These are phyloP conservation scores for Elsinoe arachidis DNA, from an alignment of 2,329 filamentous ascomycete genomes.

Conservation along the genomic window DNA sequence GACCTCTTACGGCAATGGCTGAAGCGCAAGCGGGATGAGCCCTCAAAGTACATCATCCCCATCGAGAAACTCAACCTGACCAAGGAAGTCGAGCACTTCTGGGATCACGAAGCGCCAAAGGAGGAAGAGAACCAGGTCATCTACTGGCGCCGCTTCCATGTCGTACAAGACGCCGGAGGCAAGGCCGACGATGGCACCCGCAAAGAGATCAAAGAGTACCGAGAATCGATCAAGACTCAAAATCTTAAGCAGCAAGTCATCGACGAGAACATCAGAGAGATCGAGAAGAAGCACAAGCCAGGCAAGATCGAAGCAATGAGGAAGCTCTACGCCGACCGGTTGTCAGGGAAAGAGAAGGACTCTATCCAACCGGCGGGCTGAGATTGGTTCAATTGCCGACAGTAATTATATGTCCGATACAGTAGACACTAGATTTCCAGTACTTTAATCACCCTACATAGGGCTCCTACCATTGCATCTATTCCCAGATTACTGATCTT, in stretches of 20 bases:
- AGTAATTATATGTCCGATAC: not conserved
- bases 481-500: not conserved
- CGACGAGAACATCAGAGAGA: slow-evolving; percentile 11
- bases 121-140: slow-evolving; percentile 23
- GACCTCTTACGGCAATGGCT: not conserved
- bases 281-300: slow-evolving; percentile 3
- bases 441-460: no score
- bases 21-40: not conserved
- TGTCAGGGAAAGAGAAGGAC: not conserved
- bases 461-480: not conserved
- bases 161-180: slow-evolving; percentile 20
- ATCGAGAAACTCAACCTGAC: not conserved
- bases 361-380: not conserved
- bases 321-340: slow-evolving; percentile 1
- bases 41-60: not conserved
- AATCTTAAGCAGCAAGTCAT: slow-evolving; percentile 20
- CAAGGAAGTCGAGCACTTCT: not conserved
- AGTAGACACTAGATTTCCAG: no score
- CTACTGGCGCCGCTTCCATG: slow-evolving; percentile 22
- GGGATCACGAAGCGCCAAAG: slow-evolving; percentile 17
- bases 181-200: slow-evolving; percentile 15
- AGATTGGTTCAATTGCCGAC: no score
- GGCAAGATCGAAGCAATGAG: slow-evolving; percentile 1
- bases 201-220: slow-evolving; percentile 19
- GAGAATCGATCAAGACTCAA: slow-evolving; percentile 13